These are phyloP conservation scores for Triangularia verruculosa DNA, from an alignment of 2,329 filamentous ascomycete species.

Conservation along the genomic window DNA sequence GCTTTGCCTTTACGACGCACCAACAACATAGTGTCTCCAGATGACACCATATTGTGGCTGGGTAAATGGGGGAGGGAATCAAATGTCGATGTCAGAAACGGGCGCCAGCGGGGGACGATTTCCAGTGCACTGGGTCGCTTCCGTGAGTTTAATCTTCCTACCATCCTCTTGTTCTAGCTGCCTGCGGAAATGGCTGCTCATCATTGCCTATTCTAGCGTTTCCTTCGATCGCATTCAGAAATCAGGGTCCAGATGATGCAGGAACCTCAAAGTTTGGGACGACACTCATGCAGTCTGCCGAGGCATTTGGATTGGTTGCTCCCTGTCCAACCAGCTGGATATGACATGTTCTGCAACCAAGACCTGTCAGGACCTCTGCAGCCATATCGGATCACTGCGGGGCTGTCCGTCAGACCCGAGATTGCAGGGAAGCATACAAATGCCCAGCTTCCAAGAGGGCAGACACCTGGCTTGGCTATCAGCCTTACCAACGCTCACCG, in stretches of 20 bases:
- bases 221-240: not conserved
- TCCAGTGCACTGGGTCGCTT: not conserved
- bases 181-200: not conserved
- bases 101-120: not conserved
- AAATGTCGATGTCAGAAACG: no score
- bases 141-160: not conserved
- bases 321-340: not conserved
- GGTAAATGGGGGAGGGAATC: not conserved
- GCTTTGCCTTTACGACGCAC: not conserved
- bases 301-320: not conserved
- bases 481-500: not conserved
- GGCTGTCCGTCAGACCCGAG: not conserved
- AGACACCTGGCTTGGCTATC: not conserved
- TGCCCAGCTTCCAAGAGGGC: not conserved
- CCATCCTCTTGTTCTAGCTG: not conserved
- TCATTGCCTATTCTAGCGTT: not conserved
- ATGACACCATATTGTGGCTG: not conserved
- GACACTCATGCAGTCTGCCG: not conserved
- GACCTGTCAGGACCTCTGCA: not conserved
- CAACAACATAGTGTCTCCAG: not conserved
- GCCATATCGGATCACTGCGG: not conserved
- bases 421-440: no score
- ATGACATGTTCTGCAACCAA: not conserved
- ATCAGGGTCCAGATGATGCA: not conserved
- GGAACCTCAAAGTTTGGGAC: not conserved